phyloP scores from a whole-genome alignment of 495 filamentous ascomycete species.

The Amniculicola lignicola region DNA sequence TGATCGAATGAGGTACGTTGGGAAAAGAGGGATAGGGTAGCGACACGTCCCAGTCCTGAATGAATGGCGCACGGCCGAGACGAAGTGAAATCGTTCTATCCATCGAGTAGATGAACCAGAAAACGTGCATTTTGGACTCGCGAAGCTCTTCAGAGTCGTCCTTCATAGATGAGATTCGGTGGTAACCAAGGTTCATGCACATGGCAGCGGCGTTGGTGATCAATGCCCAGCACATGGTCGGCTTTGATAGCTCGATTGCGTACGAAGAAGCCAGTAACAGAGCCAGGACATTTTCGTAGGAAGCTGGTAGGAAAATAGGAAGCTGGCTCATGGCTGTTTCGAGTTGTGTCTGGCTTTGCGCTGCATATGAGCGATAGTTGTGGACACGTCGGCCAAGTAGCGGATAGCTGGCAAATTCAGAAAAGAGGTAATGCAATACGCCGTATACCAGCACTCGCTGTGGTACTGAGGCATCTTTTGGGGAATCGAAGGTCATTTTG shows the following conservation, averaged over 20 bases:
- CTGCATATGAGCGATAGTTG: constrained; percentile 38
- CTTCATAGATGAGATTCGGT: constrained; percentile 55
- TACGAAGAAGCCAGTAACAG: constrained; percentile 56
- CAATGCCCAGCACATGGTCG: constrained; percentile 61
- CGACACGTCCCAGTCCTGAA: constrained; percentile 66
- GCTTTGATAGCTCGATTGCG: constrained; percentile 61
- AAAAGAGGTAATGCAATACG: constrained; percentile 56
- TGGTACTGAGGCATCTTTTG: constrained; percentile 54
- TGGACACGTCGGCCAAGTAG: not conserved
- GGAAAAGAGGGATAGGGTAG: constrained; percentile 37
- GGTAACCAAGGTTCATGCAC: constrained; percentile 63
- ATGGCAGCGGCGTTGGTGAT: constrained; percentile 56
- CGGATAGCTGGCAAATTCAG: constrained; percentile 41
- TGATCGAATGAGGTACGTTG: no score
- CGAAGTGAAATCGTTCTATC: constrained; percentile 62
- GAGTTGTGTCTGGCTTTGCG: constrained; percentile 55
- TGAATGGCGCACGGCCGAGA: constrained; percentile 57
- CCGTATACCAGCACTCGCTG: constrained; percentile 57
- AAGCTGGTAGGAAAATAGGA: constrained; percentile 57
- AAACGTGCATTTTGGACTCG: constrained; percentile 45
- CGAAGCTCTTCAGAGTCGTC: constrained; percentile 43
- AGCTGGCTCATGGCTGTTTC: constrained; percentile 58
- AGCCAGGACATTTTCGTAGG: constrained; percentile 57
- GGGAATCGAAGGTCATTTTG: constrained; percentile 57
- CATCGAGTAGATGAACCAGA: constrained; percentile 63